Base-by-base conservation (phyloP, 441 rosid species). In the Jatropha podagrica region DNA sequence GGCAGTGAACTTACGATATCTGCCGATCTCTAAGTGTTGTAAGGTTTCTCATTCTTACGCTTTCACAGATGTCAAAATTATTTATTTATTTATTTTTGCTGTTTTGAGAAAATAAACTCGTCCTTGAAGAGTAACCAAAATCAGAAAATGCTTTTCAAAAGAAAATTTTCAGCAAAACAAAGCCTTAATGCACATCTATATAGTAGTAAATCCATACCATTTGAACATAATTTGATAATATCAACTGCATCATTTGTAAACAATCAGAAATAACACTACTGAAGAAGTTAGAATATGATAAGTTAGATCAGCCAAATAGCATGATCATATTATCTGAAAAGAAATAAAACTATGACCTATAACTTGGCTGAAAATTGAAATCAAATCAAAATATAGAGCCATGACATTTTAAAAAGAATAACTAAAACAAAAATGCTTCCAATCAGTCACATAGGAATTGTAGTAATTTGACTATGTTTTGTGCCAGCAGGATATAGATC, bases 231-330 rank as follows among this genome's bases (percentile, higher is more conserved):
- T 15, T n/a, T 49, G 12, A 12, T 5, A 13, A 49, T 7, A 11
- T 26, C 20, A 49, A 68, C 15, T 68, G 41, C 41, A 49, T 49
- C n/a, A 67, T 23, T 46, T 3, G 12, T 23, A 13, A 37, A 49
- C 7, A 7, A 56, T 56, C 58, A 68, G 6, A 68, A 20, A 48
- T 9, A n/a, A 41, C 18, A 48, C 40, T 56, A 58, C 65, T 69
- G 65, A 56, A 78, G 41, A 61, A 67, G 55, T 55, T 46, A 48
- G 61, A 26, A 63, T 68, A 69, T 44, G n/a, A 61, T 32, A 65
- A 32, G 11, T 37, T 6, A 12, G 15, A 32, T 41, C 27, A 52
- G 26, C 18, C 69, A 23, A 51, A 63, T 52, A 63, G 48, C 48
- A 6, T 44, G 48, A 32, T 32, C 32, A 32, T 32, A 32, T 32